Base-by-base conservation (phyloP, 306 rosid species). In the Datisca glomerata region DNA sequence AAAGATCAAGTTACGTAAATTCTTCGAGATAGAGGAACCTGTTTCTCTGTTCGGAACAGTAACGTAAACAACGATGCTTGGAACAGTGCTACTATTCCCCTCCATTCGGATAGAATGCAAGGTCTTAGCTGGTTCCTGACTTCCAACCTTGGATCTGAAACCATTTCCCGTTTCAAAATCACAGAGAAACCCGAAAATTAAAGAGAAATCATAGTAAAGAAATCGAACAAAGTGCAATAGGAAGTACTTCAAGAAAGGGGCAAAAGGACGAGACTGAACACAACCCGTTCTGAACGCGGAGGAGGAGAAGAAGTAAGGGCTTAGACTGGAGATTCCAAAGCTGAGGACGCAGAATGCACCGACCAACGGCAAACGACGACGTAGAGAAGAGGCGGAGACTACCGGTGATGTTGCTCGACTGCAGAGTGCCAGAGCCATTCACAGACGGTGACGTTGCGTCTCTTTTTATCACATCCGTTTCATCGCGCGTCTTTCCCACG, bases 11-110 rank as follows among this genome's bases (percentile, higher is more conserved):
- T n/a, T n/a, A n/a, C n/a, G n/a, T n/a, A n/a, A n/a, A n/a, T n/a
- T n/a, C n/a, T n/a, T n/a, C 10, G 34, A 36, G 24, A 16, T 18
- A 19, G 16, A 12, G 18, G 25, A 33, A 87, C 97, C 97, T 56
- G 74, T 74, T 72, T 89, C 91, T 73, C 65, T 84, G 75, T 78
- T 77, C 28, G 96, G 93, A 34, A 84, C 98, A 14, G 98, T 89
- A 39, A 84, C 98, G 56, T 84, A 89, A 41, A 89, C 96, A 45
- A 84, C 98, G 21, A 89, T 89, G 65, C 79, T 75, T 19, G 98
- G 86, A 15, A 84, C 91, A 45, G 81, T 69, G 33, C 60, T 51
- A 72, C 53, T 65, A 39, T 28, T 64, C 9, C 66, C 83, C 75
- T 70, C 98, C 95, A 84, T 89, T 57, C 49, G 61, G 35, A 48